A percentile compares a stretch with the other conserved stretches of the same genome.
These are phyloP conservation scores for Hericium rajendrae DNA, from an alignment of 768 basidiomycete genomes.

Conservation along the genomic window DNA sequence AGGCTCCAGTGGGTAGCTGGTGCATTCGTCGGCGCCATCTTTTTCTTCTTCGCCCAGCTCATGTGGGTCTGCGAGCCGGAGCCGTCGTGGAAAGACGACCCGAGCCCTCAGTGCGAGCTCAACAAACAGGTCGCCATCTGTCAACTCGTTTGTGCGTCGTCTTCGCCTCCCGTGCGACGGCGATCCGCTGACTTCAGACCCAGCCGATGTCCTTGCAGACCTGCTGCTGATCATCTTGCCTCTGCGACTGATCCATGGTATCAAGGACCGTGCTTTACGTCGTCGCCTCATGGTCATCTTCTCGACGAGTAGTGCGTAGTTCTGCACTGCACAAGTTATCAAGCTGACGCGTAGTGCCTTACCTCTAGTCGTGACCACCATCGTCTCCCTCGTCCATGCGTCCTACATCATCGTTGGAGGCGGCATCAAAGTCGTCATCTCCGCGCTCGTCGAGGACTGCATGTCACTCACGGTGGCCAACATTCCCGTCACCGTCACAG, in stretches of 20 bases:
- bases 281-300: constrained; percentile 39
- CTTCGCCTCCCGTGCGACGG: not conserved
- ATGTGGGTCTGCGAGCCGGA: constrained; percentile 34
- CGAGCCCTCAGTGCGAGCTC: constrained; percentile 32
- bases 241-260: constrained; percentile 32
- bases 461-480: constrained; percentile 9
- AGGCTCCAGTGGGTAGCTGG: constrained; percentile 12
- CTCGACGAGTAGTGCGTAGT: constrained; percentile 36
- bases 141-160: constrained; percentile 41
- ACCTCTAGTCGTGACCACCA: constrained; percentile 16
- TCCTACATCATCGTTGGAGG: constrained; percentile 19
- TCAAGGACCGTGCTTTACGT: constrained; percentile 30
- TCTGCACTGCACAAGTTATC: no score
- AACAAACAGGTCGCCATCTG: constrained; percentile 37
- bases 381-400: constrained; percentile 23
- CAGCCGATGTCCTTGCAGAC: constrained; percentile 42
- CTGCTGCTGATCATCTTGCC: constrained; percentile 36
- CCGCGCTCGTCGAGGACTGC: constrained; percentile 22
- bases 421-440: constrained; percentile 21
- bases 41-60: constrained; percentile 35
- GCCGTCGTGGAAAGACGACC: constrained; percentile 29
- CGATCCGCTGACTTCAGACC: not conserved
- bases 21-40: constrained; percentile 22
- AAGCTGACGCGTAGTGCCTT: not conserved
- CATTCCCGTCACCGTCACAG: constrained; percentile 11